Evolutionary conservation across 345 rosid genomes (phyloP), one percentile per base, ranked within the genome.

Genomic region (Eucalyptus decipiens): DNA sequence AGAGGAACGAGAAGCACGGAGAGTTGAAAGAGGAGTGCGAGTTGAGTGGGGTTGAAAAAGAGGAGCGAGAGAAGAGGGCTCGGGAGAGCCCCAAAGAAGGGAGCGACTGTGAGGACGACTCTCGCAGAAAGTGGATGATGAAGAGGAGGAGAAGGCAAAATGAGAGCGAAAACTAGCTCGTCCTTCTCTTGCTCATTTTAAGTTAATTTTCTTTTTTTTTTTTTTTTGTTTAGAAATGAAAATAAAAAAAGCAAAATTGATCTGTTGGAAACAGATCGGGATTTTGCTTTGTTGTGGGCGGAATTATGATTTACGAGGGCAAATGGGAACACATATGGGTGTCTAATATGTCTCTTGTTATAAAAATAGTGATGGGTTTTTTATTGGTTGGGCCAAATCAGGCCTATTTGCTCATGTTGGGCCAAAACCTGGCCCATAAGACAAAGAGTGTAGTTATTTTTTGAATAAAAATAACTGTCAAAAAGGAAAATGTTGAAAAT

Each of bases 1-100:
- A 93, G 80, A 90, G 85, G 90, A 94, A 94, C 81, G 30, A 86
- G 54, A 94, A 91, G 87, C 86, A 52, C 62, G 90, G 92, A 92
- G 45, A 32, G 30, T 26, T 16, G 89, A 13, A 89, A 90, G 15
- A 51, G 90, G 58, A 91, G 92, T 62, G 90, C 90, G 88, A 88
- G 69, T 42, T 13, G 89, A 23, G 80, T 89, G 88, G 15, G 90
- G 69, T 56, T 90, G 92, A 23, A 88, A 90, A 88, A 21, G 95
- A 90, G 45, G 93, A 92, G 62, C 62, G 30, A 5, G 30, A 24
- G 62, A 56, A 56, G 62, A 56, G 62, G 62, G 62, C 62, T 56
- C 6, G 28, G 13, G 62, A 56, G 62, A 56, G 62, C 62, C 62
- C 62, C 62, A 56, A 24, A 56, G 62, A 91, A 87, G 93, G 90